phyloP scores from a whole-genome alignment of 352 stramenopile species.

The Pythium vanterpoolii region DNA sequence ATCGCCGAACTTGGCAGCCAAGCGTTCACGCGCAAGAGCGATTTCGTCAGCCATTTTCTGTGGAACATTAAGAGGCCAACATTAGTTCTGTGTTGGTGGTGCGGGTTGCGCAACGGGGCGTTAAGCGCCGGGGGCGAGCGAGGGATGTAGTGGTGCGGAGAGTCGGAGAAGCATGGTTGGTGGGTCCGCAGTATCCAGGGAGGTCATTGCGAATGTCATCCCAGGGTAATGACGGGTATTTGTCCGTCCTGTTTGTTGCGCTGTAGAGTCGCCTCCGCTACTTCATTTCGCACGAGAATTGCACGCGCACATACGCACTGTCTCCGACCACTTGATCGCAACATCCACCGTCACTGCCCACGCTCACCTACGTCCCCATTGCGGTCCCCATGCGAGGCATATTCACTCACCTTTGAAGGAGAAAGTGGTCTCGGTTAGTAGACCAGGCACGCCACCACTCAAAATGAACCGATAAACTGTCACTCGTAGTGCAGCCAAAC shows the following conservation, averaged over 20 bases:
- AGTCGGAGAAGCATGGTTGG: not conserved
- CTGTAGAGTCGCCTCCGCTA: not conserved
- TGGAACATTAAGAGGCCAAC: not conserved
- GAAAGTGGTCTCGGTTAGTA: conserved; percentile 55
- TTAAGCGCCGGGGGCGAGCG: not conserved
- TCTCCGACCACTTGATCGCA: not conserved
- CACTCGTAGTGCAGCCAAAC: conserved; percentile 4
- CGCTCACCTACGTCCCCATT: not conserved
- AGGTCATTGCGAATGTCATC: not conserved
- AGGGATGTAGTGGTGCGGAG: too few species aligned
- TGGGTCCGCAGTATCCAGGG: not conserved
- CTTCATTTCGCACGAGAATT: not conserved
- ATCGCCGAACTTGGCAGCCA: conserved; percentile 85
- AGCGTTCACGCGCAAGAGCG: conserved; percentile 81
- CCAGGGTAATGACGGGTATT: not conserved
- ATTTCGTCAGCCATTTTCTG: conserved; percentile 87
- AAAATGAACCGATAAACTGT: conserved; percentile 40
- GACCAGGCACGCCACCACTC: conserved; percentile 65
- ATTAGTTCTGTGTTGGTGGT: not conserved
- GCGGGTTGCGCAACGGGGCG: not conserved
- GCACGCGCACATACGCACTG: not conserved
- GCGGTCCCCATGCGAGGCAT: not conserved
- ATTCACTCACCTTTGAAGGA: conserved; percentile 32
- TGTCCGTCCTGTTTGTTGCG: not conserved
- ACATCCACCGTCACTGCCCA: not conserved